Evolutionary conservation across 345 rosid genomes (phyloP).

Genomic region (Hypericum perforatum): DNA sequence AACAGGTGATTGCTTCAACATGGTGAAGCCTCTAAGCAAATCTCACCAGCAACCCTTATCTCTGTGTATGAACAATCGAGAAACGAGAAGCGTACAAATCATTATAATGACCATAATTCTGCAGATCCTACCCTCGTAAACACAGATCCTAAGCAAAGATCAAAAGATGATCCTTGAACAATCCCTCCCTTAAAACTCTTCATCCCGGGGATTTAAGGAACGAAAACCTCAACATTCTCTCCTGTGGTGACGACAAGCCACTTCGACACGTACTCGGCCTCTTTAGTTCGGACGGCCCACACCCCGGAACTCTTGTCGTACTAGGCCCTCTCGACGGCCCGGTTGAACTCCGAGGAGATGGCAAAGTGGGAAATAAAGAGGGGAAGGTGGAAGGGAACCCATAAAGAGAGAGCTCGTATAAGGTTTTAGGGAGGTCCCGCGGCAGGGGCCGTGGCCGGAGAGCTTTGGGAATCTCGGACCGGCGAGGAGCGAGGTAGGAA

Average conservation of each 20-base stretch:
- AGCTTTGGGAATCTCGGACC: too few relatives aligned
- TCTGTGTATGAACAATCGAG: too few relatives aligned
- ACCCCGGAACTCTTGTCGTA: slow-evolving; percentile 36
- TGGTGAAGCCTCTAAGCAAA: too few relatives aligned
- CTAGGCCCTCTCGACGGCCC: slow-evolving; percentile 42
- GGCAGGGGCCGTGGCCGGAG: too few relatives aligned
- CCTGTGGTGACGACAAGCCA: slow-evolving; percentile 73
- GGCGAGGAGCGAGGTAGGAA: too few relatives aligned
- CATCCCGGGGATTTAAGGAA: slow-evolving; percentile 40
- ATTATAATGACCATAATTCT: too few relatives aligned
- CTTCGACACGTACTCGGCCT: slow-evolving; percentile 33
- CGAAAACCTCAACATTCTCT: slow-evolving; percentile 55
- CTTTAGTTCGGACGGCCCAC: slow-evolving; percentile 61
- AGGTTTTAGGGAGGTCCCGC: slow-evolving; percentile 80
- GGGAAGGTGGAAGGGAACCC: slow-evolving; percentile 64
- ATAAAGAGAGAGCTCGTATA: slow-evolving; percentile 64
- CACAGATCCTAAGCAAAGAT: too few relatives aligned
- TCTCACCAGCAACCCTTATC: too few relatives aligned
- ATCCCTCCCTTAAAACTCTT: slow-evolving; percentile 35
- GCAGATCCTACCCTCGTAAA: too few relatives aligned
- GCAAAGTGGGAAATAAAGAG: slow-evolving; percentile 51
- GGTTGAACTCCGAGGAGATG: slow-evolving; percentile 54
- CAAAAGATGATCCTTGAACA: too few relatives aligned
- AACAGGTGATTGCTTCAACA: too few relatives aligned
- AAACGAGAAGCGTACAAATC: too few relatives aligned